A percentile compares a stretch with the other conserved stretches of the same genome.
phyloP scores from a whole-genome alignment of 2,329 filamentous ascomycete genomes.

The Westerdykella sp. region DNA sequence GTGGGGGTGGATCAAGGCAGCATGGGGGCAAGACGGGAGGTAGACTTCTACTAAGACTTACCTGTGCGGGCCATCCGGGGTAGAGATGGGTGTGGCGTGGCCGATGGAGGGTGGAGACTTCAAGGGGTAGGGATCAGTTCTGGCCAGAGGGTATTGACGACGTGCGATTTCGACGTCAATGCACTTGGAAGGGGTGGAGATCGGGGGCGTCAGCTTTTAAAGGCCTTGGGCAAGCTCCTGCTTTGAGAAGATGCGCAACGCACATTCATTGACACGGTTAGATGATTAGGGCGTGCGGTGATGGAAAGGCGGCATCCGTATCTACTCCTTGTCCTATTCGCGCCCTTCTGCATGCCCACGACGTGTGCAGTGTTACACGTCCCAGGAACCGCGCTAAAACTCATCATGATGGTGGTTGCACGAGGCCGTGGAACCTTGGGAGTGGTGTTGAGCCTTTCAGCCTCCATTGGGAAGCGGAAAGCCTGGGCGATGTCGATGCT shows the following conservation, averaged over 20 bases:
- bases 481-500: too few relatives aligned
- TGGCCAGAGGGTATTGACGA: background rate
- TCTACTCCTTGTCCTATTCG: background rate
- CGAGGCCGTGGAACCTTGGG: too few relatives aligned
- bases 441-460: too few relatives aligned
- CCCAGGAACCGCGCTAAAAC: too few relatives aligned
- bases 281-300: slow-evolving; percentile 8
- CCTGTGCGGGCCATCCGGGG: slow-evolving; percentile 12
- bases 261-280: slow-evolving; percentile 2
- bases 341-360: background rate
- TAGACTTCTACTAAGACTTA: slow-evolving; percentile 5
- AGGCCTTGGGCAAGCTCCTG: background rate
- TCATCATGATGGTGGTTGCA: too few relatives aligned
- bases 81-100: background rate
- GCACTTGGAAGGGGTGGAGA: too few relatives aligned
- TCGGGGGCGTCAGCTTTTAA: slow-evolving; percentile 1
- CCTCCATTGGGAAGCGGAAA: too few relatives aligned
- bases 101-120: background rate
- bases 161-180: background rate
- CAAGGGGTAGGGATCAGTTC: background rate
- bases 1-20: slow-evolving; percentile 3
- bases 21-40: background rate
- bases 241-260: background rate
- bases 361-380: background rate
- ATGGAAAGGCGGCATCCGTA: slow-evolving; percentile 5